Base-by-base conservation (phyloP, 2,329 filamentous ascomycete species). In the Aspergillus niger region DNA sequence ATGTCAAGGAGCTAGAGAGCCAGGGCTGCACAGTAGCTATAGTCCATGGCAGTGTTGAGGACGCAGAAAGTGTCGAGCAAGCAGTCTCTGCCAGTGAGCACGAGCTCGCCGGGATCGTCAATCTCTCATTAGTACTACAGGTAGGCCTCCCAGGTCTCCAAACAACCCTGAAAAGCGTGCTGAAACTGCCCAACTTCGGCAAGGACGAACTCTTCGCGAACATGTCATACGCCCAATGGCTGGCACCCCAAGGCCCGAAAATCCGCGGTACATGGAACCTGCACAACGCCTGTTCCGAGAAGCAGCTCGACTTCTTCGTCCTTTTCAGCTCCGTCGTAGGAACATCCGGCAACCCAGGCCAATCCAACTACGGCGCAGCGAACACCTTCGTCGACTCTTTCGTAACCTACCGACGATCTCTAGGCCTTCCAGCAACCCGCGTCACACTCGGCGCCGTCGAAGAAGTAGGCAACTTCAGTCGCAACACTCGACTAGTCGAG, bases 21-120 rank as follows among this genome's bases (percentile, higher is more conserved):
- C 71, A 5, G 69, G 70, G 5, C 69, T 72, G 0, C 7, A 78
- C 81, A 59, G 69, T 71, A 1, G 73, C 79, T 47, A 80, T 81
- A 77, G 77, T 82, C 3, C 49, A 49, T n/a, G 58, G 53, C 15
- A 60, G 54, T 30, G 53, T 60, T 13, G 28, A 43, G 3, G 49
- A 60, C 41, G 3, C 28, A 8, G 20, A 7, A 13, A 26, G 24
- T 7, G 54, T 60, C 20, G 39, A 54, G 48, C 38, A 39, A 24
- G 44, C 54, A 10, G 32, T 57, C 10, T 38, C 44, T 10, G 38
- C 26, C 22, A 57, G 26, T 22, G 8, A 41, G n/a, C 48, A 48
- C 2, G 28, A 41, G 5, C 44, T 60, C 5, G 53, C 58, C 5
- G 58, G 58, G 1, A 30, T 60, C 2, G 44, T 60, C 26, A 55